Evolutionary conservation across 345 rosid species (phyloP).

Genomic region (Hypericum androsaemum): DNA sequence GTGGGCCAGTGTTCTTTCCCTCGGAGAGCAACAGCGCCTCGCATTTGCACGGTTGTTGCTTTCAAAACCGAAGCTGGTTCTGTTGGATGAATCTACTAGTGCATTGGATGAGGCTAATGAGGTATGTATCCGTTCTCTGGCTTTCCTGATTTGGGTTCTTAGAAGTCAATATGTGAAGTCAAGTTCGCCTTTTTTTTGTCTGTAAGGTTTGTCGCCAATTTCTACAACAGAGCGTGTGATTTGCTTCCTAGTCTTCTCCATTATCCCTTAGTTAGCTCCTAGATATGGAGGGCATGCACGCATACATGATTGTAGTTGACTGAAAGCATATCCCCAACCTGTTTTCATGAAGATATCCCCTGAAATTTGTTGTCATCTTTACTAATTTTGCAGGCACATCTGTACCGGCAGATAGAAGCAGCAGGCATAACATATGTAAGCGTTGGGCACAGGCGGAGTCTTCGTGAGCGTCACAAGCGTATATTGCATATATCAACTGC

Average conservation of each 20-base stretch:
- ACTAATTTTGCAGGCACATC: slow-evolving; percentile 37
- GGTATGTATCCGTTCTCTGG: slow-evolving; percentile 30
- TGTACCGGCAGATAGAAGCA: slow-evolving; percentile 57
- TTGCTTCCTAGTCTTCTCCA: too few relatives aligned
- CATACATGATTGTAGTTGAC: too few relatives aligned
- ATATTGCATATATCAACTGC: slow-evolving; percentile 49
- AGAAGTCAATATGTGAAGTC: too few relatives aligned
- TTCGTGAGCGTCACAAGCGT: slow-evolving; percentile 42
- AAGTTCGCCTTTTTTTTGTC: too few relatives aligned
- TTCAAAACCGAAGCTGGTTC: slow-evolving; percentile 67
- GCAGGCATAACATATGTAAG: slow-evolving; percentile 82
- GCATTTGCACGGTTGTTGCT: slow-evolving; percentile 84
- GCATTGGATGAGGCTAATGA: slow-evolving; percentile 90
- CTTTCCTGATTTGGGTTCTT: neutral
- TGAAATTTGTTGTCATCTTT: neutral
- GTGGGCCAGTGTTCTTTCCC: slow-evolving; percentile 97
- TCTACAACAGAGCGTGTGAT: too few relatives aligned
- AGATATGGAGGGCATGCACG: too few relatives aligned
- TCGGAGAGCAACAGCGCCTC: slow-evolving; percentile 94
- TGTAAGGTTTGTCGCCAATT: too few relatives aligned
- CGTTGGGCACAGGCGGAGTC: slow-evolving; percentile 73
- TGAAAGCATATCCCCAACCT: too few relatives aligned
- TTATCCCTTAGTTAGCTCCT: too few relatives aligned
- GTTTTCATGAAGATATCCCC: too few relatives aligned
- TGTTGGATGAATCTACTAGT: slow-evolving; percentile 87